Evolutionary conservation across 2,329 filamentous ascomycete genomes (phyloP).

Genomic region (Lachnellula occidentalis): DNA sequence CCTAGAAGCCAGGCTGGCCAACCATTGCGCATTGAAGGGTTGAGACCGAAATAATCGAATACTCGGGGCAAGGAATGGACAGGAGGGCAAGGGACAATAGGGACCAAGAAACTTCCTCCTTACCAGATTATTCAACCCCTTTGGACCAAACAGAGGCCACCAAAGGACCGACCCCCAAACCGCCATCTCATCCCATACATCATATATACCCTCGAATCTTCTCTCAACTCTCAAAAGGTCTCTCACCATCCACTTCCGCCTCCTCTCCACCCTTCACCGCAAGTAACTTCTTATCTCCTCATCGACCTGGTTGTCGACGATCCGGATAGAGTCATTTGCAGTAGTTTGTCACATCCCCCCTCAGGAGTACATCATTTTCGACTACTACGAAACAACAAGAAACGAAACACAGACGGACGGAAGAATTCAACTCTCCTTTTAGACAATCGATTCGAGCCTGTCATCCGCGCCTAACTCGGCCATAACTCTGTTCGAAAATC

Average conservation of each 20-base stretch:
- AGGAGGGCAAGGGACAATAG: slow-evolving; percentile 1
- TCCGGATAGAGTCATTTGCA: slow-evolving; percentile 7
- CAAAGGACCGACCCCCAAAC: not conserved
- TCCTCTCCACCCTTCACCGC: not conserved
- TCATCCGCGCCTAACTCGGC: slow-evolving; percentile 1
- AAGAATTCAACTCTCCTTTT: slow-evolving; percentile 8
- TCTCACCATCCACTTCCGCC: not conserved
- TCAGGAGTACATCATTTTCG: slow-evolving; percentile 18
- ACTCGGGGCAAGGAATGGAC: slow-evolving; percentile 3
- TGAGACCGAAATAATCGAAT: slow-evolving; percentile 17
- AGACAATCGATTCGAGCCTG: slow-evolving; percentile 3
- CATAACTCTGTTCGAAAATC: too few relatives aligned
- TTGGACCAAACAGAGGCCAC: slow-evolving; percentile 1
- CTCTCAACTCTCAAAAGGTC: not conserved
- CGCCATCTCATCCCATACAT: not conserved
- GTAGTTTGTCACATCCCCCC: slow-evolving; percentile 12
- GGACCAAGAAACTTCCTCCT: slow-evolving; percentile 3
- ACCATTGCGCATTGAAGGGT: slow-evolving; percentile 12
- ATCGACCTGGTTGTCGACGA: slow-evolving; percentile 12
- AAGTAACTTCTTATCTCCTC: not conserved
- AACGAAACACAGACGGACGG: slow-evolving; percentile 17
- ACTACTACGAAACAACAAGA: slow-evolving; percentile 22
- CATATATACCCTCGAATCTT: slow-evolving; percentile 11
- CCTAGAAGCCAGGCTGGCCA: slow-evolving; percentile 14
- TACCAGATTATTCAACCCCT: slow-evolving; percentile 3